Evolutionary conservation across 2,329 filamentous ascomycete species (phyloP), one percentile per base, ranked within the genome.

Genomic region (Aspergillus quadricinctus): DNA sequence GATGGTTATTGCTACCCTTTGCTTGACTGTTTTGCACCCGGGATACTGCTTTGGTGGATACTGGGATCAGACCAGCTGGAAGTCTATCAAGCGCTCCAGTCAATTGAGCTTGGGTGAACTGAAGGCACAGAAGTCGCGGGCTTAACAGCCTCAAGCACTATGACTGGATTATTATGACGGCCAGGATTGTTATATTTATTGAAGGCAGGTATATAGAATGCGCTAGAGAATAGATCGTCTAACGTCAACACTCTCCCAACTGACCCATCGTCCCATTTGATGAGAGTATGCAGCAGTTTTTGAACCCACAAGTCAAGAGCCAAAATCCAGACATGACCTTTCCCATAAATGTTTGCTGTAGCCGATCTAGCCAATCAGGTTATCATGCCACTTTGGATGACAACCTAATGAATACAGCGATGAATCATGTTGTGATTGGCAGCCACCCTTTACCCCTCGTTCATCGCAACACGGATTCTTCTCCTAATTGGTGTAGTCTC

Each of bases 21-120:
- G 65, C 2, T 66, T 82, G 56, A 82, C 78, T 2, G 58, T 72
- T 2, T 73, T 79, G 52, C 80, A 82, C 60, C 80, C 80, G 1
- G 75, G 74, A 37, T 37, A 37, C 31, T 37, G 31, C 31, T 37
- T 37, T 37, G 31, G 14, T 37, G 31, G 31, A 7, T 37, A 37
- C 31, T 37, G 31, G 31, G 31, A 37, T 37, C 31, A 37, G 31
- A 37, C 31, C 6, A 37, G 31, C 31, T 37, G 31, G 14, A 37
- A n/a, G 14, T 17, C 31, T 14, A 7, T 37, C 31, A 37, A 37
- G 14, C 14, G 17, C 17, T 37, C 31, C 31, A 37, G 31, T 37
- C 31, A 37, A 17, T 35, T 35, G 31, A 37, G 31, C 14, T 17
- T 37, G 31, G 17, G 1, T 17, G 31, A 17, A 37, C 31, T 37